A percentile compares a stretch with the other conserved stretches of the same genome.
Conservation (phyloP, 2,329 filamentous ascomycete genomes). For the Elsinoe arachidis region DNA sequence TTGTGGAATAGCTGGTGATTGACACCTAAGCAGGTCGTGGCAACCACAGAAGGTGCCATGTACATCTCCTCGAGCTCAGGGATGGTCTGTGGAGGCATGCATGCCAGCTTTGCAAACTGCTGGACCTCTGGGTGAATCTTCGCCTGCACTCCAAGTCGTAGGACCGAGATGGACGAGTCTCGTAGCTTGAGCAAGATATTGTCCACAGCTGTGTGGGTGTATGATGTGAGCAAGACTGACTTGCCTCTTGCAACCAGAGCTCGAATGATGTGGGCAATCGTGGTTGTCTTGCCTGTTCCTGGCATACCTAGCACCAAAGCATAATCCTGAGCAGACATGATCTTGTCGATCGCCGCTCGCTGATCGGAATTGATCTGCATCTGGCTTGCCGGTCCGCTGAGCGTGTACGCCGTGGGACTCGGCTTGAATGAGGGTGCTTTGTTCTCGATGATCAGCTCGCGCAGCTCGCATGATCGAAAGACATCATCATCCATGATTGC, state of each 20-base stretch:
- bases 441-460: slow-evolving; percentile 72
- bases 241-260: slow-evolving; percentile 83
- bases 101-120: slow-evolving; percentile 72
- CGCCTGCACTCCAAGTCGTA: slow-evolving; percentile 75
- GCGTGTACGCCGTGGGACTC: slow-evolving; percentile 52
- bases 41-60: slow-evolving; percentile 80
- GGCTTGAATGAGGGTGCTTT: slow-evolving; percentile 64
- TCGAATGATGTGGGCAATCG: slow-evolving; percentile 93
- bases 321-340: slow-evolving; percentile 92
- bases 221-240: slow-evolving; percentile 85
- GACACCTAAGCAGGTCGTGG: slow-evolving; percentile 88
- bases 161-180: slow-evolving; percentile 54
- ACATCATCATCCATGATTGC: slow-evolving; percentile 79
- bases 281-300: slow-evolving; percentile 95
- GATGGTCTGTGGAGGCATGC: slow-evolving; percentile 63
- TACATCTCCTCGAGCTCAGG: slow-evolving; percentile 78
- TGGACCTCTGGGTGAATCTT: slow-evolving; percentile 86
- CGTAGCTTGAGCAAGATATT: slow-evolving; percentile 93
- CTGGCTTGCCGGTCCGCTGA: slow-evolving; percentile 46
- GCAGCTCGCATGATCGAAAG: slow-evolving; percentile 61
- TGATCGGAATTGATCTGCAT: slow-evolving; percentile 80
- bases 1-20: slow-evolving; percentile 82
- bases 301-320: slow-evolving; percentile 98
- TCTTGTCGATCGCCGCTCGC: slow-evolving; percentile 76
- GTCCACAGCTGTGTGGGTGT: slow-evolving; percentile 95